phyloP scores from a whole-genome alignment of 306 rosid species.

The Cicer cuneatum region DNA sequence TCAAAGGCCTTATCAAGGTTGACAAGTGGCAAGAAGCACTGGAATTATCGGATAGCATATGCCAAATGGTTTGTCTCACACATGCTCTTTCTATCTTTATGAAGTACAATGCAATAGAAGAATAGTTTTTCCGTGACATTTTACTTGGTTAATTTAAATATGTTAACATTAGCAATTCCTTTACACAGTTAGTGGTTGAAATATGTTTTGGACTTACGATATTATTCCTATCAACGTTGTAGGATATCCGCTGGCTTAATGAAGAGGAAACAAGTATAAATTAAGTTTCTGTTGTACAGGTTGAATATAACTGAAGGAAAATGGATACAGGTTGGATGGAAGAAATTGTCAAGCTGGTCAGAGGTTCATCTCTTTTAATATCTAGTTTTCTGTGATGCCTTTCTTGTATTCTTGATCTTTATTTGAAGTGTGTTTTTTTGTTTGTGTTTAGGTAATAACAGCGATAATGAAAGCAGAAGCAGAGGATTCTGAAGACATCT shows the following conservation, averaged over 20 bases:
- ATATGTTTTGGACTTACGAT: conserved; percentile 7
- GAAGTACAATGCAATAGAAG: conserved; percentile 16
- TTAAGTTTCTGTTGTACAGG: conserved; percentile 38
- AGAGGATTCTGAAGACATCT: conserved; percentile 40
- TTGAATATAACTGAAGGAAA: conserved; percentile 36
- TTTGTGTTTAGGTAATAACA: conserved; percentile 35
- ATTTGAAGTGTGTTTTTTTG: conserved; percentile 24
- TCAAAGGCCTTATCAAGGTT: conserved; percentile 69
- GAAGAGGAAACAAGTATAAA: conserved; percentile 39
- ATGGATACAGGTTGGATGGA: conserved; percentile 24
- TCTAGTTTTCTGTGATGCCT: conserved; percentile 24
- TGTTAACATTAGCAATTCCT: conserved; percentile 14
- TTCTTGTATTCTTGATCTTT: conserved; percentile 34
- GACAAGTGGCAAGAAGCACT: conserved; percentile 84
- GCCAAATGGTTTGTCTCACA: conserved; percentile 77
- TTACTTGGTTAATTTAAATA: conserved; percentile 7
- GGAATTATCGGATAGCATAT: conserved; percentile 70
- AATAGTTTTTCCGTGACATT: conserved; percentile 12
- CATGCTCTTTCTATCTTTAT: conserved; percentile 41
- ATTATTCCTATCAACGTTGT: conserved; percentile 33
- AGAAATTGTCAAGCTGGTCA: conserved; percentile 44
- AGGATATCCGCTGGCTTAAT: conserved; percentile 51
- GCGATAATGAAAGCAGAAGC: conserved; percentile 33
- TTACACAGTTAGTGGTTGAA: conserved; percentile 6
- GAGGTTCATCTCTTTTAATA: conserved; percentile 19